Percentiles rank a stretch among this genome's conserved stretches.
Conservation (phyloP, 2,329 filamentous ascomycete species). For the Sporothrix globosa region DNA sequence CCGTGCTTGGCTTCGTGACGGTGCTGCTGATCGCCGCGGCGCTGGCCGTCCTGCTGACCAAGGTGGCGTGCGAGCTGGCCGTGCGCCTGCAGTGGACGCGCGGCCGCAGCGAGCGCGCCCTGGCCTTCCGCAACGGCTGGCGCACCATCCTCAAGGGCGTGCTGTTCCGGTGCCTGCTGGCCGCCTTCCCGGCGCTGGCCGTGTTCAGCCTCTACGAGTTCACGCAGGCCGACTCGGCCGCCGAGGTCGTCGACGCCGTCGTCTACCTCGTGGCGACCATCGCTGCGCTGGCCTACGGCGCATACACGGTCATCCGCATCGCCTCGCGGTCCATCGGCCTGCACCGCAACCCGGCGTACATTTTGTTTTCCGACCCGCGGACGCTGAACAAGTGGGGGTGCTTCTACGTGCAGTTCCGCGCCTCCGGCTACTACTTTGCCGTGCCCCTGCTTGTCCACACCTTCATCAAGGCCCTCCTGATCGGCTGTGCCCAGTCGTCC, state of each 20-base stretch:
- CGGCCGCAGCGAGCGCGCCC: slow-evolving; percentile 60
- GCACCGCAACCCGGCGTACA: slow-evolving; percentile 90
- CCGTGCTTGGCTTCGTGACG: slow-evolving; percentile 73
- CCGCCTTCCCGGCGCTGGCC: slow-evolving; percentile 83
- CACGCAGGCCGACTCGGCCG: slow-evolving; percentile 74
- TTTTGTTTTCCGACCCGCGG: slow-evolving; percentile 82
- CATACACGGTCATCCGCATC: slow-evolving; percentile 78
- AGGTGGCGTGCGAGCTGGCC: slow-evolving; percentile 71
- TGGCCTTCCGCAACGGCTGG: slow-evolving; percentile 87
- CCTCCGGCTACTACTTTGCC: slow-evolving; percentile 86
- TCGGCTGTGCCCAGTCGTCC: slow-evolving; percentile 71
- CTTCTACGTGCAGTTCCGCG: slow-evolving; percentile 86
- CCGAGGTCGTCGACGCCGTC: slow-evolving; percentile 75
- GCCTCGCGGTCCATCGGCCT: slow-evolving; percentile 79
- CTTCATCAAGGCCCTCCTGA: slow-evolving; percentile 78
- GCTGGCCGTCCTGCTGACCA: slow-evolving; percentile 57
- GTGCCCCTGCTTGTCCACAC: slow-evolving; percentile 73
- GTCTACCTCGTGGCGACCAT: slow-evolving; percentile 80
- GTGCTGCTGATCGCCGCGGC: slow-evolving; percentile 68
- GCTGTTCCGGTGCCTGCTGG: slow-evolving; percentile 78
- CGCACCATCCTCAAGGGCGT: slow-evolving; percentile 83
- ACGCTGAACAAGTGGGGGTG: slow-evolving; percentile 92
- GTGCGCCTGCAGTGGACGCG: slow-evolving; percentile 74
- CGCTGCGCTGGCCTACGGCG: slow-evolving; percentile 72
- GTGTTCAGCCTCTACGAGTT: slow-evolving; percentile 86